phyloP scores from a whole-genome alignment of 495 filamentous ascomycete genomes.

The Peziza echinospora region DNA sequence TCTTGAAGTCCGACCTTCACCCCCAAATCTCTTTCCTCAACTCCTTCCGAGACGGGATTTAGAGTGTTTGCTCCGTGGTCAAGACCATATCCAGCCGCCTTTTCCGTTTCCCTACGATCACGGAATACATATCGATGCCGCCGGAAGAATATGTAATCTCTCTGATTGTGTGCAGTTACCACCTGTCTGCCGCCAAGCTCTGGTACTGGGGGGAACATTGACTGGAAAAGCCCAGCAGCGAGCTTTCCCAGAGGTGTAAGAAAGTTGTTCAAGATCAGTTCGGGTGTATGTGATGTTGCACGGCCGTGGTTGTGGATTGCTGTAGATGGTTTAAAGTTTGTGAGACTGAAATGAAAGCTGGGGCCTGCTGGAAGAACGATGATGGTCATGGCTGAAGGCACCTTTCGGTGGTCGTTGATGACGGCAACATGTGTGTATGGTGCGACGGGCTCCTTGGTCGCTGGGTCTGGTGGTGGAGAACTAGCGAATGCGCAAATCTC shows the following conservation, averaged over 20 bases:
- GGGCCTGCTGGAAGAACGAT: conserved; percentile 68
- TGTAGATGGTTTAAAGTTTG: conserved; percentile 69
- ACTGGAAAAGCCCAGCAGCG: conserved; percentile 68
- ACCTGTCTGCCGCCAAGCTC: conserved; percentile 71
- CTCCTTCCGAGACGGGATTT: conserved; percentile 40
- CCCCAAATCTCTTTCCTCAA: conserved; percentile 56
- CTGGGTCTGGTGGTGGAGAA: conserved; percentile 26
- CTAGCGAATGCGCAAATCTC: conserved; percentile 76
- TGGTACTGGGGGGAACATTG: conserved; percentile 60
- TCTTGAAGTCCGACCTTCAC: conserved; percentile 73
- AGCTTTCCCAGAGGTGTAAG: conserved; percentile 75
- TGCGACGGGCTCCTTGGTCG: conserved; percentile 4
- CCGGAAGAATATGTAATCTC: conserved; percentile 87
- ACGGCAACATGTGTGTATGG: conserved; percentile 57
- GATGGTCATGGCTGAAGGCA: conserved; percentile 50
- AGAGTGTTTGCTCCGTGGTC: conserved; percentile 24
- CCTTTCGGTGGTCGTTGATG: conserved; percentile 67
- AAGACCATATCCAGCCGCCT: conserved; percentile 36
- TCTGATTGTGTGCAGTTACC: conserved; percentile 81
- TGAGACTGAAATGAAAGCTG: conserved; percentile 65
- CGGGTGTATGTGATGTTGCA: conserved; percentile 72
- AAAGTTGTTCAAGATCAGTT: conserved; percentile 90
- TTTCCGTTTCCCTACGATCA: conserved; percentile 65
- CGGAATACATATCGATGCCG: conserved; percentile 83
- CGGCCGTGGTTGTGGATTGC: conserved; percentile 72